Base-by-base conservation (phyloP, 2,329 filamentous ascomycete genomes). In the Leptographium lundbergii region DNA sequence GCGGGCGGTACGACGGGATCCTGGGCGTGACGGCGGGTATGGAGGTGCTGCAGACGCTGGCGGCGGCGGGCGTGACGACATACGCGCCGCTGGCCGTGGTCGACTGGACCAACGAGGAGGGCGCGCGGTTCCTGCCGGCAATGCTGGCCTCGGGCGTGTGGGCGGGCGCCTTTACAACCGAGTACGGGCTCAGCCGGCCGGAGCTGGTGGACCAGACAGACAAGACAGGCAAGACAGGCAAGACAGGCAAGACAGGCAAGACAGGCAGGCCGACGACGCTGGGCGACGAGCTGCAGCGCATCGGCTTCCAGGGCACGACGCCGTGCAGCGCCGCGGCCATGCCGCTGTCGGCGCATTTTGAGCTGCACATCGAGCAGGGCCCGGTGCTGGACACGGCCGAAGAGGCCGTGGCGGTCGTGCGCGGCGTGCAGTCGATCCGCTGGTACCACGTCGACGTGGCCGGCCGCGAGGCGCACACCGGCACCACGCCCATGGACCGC, bases 71-170 rank as follows among this genome's bases (percentile, higher is more conserved):
- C 19, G 75, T 86, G 2, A 78, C 86, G 67, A 91, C 88, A 0
- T 78, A 86, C 50, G 87, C 81, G 45, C 85, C 85, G 2, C 77
- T 91, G 0, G 88, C 87, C 0, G 81, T 91, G 1, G 82, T 91
- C 4, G 90, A 91, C 66, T 89, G 86, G 86, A 90, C 86, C 2
- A 89, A 89, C 66, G 89, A 92, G 72, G 89, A 94, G 72, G 88
- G 88, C 3, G 88, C 88, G 1, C 80, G 88, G 0, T 92, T 92
- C 62, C 87, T 88, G 0, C 82, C 84, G 61, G 86, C 82, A 29
- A 91, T 89, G 81, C 74, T 87, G 25, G 76, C 84, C 0, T 90
- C 87, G 0, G 88, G 86, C 1, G 88, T 92, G 11, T 92, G 88
- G 88, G 82, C 87, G 0, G 86, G 77, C n/a, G 74, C 75, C 0